Base-by-base conservation (phyloP, 2,329 filamentous ascomycete species). In the Apiospora arundinis region DNA sequence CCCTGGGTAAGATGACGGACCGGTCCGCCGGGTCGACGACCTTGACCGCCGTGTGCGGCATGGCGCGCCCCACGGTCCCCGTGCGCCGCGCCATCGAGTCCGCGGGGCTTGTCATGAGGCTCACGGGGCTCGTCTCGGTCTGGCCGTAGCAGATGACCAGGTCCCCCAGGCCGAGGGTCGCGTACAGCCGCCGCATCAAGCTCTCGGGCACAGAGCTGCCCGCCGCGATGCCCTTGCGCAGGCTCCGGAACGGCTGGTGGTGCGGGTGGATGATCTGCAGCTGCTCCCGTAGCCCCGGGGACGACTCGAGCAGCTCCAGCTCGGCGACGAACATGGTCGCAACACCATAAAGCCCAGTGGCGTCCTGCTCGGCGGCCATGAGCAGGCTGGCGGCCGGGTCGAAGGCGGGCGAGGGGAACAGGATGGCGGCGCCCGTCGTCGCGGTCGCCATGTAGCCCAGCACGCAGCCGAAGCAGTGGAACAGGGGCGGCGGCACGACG, bases 381-480 rank as follows among this genome's bases (percentile, higher is more conserved):
- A 79, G 81, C 46, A 98, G 85, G 0, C 92, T 88, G 0, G 93
- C 93, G 2, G 85, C 81, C 0, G 95, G 93, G 78, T 97, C 91
- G 83, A 98, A 98, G 0, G 94, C 93, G 76, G 97, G 95, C 11
- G 90, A 89, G 0, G 95, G 94, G 77, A 98, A 95, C 4, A 98
- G 89, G 73, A 98, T 94, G 21, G 92, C 86, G 0, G 93, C 90
- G 71, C 95, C 93, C 21, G 85, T 86, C 0, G 95, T 97, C 0
- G 93, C 95, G 0, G 94, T 96, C 0, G 96, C 95, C 93, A 98
- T 97, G 83, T 96, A 97, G n/a, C 96, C 95, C 0, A 98, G 85
- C 9, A 98, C 92, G 77, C 88, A 92, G 69, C 96, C 96, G 81
- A 98, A 98, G 84, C 96, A 98, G 84, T 92, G 90, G 80, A 97